Percentiles rank a stretch among this genome's conserved stretches.
Conservation (phyloP, 208 protist genomes). For the Phytomonas sp. region DNA sequence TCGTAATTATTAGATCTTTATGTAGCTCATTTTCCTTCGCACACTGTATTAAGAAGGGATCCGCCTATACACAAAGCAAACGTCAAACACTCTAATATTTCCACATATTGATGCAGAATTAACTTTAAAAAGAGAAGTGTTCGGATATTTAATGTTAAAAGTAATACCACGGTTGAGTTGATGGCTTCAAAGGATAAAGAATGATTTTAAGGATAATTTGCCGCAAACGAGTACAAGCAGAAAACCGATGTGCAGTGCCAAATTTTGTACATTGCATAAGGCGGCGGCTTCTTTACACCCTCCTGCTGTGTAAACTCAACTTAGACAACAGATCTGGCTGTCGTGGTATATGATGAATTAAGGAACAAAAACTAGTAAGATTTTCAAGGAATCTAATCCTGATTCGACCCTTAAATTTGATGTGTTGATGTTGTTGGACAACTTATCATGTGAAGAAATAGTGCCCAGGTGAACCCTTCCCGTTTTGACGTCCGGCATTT, state of each 20-base stretch:
- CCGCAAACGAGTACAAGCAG: constrained; percentile 85
- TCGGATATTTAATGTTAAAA: constrained; percentile 82
- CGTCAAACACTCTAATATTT: constrained; percentile 34
- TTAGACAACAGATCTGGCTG: background rate
- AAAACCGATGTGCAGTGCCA: constrained; percentile 68
- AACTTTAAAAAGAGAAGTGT: constrained; percentile 71
- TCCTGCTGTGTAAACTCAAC: constrained; percentile 9
- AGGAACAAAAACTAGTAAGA: background rate
- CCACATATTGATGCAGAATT: constrained; percentile 51
- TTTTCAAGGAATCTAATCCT: background rate
- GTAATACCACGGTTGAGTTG: constrained; percentile 84
- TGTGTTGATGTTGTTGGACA: background rate
- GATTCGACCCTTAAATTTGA: background rate
- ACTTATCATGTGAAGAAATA: background rate
- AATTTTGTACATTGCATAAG: constrained; percentile 62
- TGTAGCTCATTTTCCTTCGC: constrained; percentile 22
- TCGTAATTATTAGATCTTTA: constrained; percentile 6
- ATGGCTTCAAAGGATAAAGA: constrained; percentile 83
- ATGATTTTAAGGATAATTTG: constrained; percentile 89
- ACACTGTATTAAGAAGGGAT: constrained; percentile 51
- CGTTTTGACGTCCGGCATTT: background rate
- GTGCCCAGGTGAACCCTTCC: background rate
- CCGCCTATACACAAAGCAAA: constrained; percentile 64
- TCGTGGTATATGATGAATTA: background rate
- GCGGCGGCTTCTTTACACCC: constrained; percentile 7